Evolutionary conservation across 345 rosid genomes (phyloP).

Genomic region (Lepidium aucheri): DNA sequence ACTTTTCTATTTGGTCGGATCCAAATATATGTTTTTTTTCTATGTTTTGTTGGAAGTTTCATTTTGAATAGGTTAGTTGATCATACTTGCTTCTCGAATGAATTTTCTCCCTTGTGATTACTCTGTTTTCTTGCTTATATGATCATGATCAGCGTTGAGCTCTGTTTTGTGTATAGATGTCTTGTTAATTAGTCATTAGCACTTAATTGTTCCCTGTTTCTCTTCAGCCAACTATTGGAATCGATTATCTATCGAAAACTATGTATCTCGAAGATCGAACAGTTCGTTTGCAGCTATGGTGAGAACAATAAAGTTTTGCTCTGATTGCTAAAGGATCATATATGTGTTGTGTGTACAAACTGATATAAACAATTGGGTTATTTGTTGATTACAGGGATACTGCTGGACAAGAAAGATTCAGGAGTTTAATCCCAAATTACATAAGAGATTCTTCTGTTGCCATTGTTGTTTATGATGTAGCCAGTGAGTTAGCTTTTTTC

Average conservation of each 20-base stretch:
- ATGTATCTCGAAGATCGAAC: constrained; percentile 96
- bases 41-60: not conserved
- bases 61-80: no score
- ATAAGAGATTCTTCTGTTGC: constrained; percentile 97
- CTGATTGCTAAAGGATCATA: no score
- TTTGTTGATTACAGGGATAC: constrained; percentile 54
- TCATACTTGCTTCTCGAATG: no score
- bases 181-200: no score
- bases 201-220: not conserved
- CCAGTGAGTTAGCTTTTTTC: constrained; percentile 42
- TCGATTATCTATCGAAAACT: constrained; percentile 86
- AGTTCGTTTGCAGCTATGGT: constrained; percentile 91
- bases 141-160: not conserved
- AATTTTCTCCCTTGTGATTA: no score
- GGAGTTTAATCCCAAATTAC: constrained; percentile 93
- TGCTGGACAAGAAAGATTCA: constrained; percentile 93
- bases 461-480: constrained; percentile 81
- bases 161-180: no score
- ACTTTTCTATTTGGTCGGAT: no score
- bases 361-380: no score
- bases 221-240: constrained; percentile 81
- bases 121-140: not conserved
- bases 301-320: not conserved
- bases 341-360: no score
- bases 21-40: no score